Evolutionary conservation across 768 basidiomycete species (phyloP), one percentile per base, ranked within the genome.

Genomic region (Tubosaeta sp.): DNA sequence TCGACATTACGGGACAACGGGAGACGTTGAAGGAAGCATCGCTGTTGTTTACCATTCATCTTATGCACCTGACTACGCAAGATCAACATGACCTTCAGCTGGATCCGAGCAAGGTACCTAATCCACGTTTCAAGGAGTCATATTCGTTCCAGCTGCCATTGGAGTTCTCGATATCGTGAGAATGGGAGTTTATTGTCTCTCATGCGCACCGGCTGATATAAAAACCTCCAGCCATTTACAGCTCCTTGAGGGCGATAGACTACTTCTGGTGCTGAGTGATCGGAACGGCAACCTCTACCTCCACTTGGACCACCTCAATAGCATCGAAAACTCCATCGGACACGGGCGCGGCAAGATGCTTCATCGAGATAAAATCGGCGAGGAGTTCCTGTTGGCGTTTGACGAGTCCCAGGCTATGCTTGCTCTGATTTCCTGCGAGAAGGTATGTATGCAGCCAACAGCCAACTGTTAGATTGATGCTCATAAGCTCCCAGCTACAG

Each of bases 351-450:
- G 71, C 41, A 74, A 74, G 50, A 43, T 49, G 7, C 58, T 83
- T 14, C 66, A 72, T 52, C 71, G 71, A 12, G 74, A 76, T 45
- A 80, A 77, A 55, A 70, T 81, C 19, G 81, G 78, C 0, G 66
- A 74, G 22, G 67, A 75, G 10, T 68, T 73, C 43, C 38, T 79
- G 11, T 49, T 83, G 13, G 71, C 82, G 0, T 82, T 74, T 50
- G 81, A 84, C 46, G 82, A 84, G 58, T 65, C 69, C 5, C 76
- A 73, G 54, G 71, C 76, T 3, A 72, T 79, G 64, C 66, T 84
- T 35, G 72, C 73, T 6, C 45, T 83, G 7, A 72, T 79, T 52
- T 67, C 72, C 7, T 61, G 71, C 6, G 66, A 65, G 1, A 80
- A 76, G 70, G 80, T 80, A 43, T 9, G 80, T 80, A 43, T 9